Conservation (phyloP, 2,329 filamentous ascomycete species). For the Microdochium trichocladiopsis region DNA sequence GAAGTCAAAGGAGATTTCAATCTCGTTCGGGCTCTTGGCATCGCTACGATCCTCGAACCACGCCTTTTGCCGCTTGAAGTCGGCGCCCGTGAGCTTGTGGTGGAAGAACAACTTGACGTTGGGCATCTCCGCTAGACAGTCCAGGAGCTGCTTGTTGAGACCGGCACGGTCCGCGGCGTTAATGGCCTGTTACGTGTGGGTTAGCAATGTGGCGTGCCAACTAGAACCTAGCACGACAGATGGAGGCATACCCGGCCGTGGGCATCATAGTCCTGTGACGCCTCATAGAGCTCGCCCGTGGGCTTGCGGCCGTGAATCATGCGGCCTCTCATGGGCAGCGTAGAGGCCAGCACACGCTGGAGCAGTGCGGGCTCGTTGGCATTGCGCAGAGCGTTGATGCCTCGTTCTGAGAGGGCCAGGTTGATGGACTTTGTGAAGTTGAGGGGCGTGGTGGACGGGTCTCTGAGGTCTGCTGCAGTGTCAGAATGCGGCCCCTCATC, state of each 20-base stretch:
- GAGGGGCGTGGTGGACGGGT: slow-evolving; percentile 73
- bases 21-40: slow-evolving; percentile 52
- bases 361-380: slow-evolving; percentile 62
- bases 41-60: slow-evolving; percentile 68
- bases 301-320: slow-evolving; percentile 81
- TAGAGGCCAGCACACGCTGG: slow-evolving; percentile 65
- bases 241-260: slow-evolving; percentile 74
- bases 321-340: slow-evolving; percentile 88
- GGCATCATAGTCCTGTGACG: slow-evolving; percentile 83
- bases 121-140: slow-evolving; percentile 73
- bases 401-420: slow-evolving; percentile 85
- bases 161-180: slow-evolving; percentile 78
- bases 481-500: slow-evolving; percentile 1
- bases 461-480: slow-evolving; percentile 64
- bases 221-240: too few relatives aligned
- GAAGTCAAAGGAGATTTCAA: slow-evolving; percentile 83
- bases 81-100: slow-evolving; percentile 85
- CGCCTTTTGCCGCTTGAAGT: slow-evolving; percentile 71
- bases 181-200: slow-evolving; percentile 66
- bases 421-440: slow-evolving; percentile 99
- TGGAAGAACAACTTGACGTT: slow-evolving; percentile 93
- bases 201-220: too few relatives aligned
- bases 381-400: slow-evolving; percentile 78
- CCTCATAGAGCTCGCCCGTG: slow-evolving; percentile 60
- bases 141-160: slow-evolving; percentile 76